A percentile compares a stretch with the other conserved stretches of the same genome.
Conservation (phyloP, 768 basidiomycete genomes). For the Phylloporus arenicola region DNA sequence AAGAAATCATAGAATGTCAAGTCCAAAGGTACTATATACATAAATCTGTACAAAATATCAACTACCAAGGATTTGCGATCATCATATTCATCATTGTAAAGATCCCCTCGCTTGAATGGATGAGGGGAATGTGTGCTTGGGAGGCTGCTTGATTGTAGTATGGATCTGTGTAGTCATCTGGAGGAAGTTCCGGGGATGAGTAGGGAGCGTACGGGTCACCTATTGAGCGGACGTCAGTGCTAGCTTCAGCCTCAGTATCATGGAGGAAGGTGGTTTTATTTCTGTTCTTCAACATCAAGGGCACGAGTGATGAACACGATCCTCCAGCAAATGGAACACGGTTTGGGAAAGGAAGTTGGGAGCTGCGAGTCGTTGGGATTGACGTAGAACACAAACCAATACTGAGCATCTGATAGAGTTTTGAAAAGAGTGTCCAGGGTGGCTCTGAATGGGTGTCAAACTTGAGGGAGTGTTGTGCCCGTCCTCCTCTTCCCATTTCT, state of each 20-base stretch:
- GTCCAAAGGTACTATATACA: too few species aligned
- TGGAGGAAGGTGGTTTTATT: constrained; percentile 73
- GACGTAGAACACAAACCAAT: constrained; percentile 89
- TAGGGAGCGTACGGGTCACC: constrained; percentile 80
- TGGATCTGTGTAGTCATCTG: constrained; percentile 46
- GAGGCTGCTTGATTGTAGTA: constrained; percentile 50
- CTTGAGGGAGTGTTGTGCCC: constrained; percentile 28
- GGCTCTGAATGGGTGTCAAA: constrained; percentile 58
- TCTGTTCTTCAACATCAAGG: constrained; percentile 86
- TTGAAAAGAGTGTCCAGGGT: constrained; percentile 84
- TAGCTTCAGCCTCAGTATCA: constrained; percentile 69
- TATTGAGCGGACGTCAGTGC: constrained; percentile 50
- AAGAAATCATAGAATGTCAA: too few species aligned
- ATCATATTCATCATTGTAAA: too few species aligned
- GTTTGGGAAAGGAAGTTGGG: too few species aligned
- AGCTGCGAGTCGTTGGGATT: too few species aligned
- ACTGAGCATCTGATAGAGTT: constrained; percentile 83
- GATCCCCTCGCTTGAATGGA: constrained; percentile 77
- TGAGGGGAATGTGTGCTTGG: constrained; percentile 74
- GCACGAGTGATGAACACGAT: too few species aligned
- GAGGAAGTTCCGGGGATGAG: constrained; percentile 41
- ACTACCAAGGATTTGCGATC: too few species aligned
- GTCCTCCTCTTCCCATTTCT: constrained; percentile 47
- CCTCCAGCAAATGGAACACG: too few species aligned
- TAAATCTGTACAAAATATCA: too few species aligned